phyloP scores from a whole-genome alignment of 2,329 filamentous ascomycete species.

The Alternaria dauci region DNA sequence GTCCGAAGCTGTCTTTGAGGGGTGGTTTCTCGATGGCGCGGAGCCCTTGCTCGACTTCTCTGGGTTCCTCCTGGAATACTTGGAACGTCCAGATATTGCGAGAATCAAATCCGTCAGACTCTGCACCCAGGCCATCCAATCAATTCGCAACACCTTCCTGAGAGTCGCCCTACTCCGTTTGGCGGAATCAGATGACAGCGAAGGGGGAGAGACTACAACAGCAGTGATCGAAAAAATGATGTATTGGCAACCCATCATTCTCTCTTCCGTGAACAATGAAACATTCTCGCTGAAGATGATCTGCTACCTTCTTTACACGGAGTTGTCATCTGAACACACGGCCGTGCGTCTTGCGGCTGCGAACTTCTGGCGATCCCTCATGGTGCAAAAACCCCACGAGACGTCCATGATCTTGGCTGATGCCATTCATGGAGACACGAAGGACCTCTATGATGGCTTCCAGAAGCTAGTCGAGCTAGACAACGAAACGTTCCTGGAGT shows the following conservation, averaged over 20 bases:
- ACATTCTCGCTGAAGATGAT: conserved; percentile 84
- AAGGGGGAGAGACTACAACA: conserved; percentile 69
- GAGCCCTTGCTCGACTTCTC: conserved; percentile 85
- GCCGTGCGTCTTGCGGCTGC: conserved; percentile 78
- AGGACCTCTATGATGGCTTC: conserved; percentile 77
- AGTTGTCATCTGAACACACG: conserved; percentile 75
- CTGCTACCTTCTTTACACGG: conserved; percentile 92
- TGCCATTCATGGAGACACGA: conserved; percentile 74
- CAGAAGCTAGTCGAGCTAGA: conserved; percentile 86
- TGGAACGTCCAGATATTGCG: conserved; percentile 84
- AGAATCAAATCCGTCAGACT: conserved; percentile 87
- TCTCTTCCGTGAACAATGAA: conserved; percentile 79
- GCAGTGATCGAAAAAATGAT: conserved; percentile 83
- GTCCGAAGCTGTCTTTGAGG: conserved; percentile 90
- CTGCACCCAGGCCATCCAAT: conserved; percentile 81
- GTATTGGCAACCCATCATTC: conserved; percentile 94
- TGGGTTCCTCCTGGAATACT: conserved; percentile 84
- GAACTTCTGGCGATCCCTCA: conserved; percentile 86
- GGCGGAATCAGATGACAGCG: conserved; percentile 78
- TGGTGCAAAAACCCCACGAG: conserved; percentile 91
- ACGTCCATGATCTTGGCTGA: conserved; percentile 77
- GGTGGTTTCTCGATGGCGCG: conserved; percentile 92
- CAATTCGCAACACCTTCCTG: conserved; percentile 79
- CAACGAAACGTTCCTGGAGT: conserved; percentile 84
- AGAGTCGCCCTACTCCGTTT: conserved; percentile 80